Percentiles rank a stretch among this genome's conserved stretches.
Conservation (phyloP, 2,329 filamentous ascomycete species). For the Alternaria metachromatica region DNA sequence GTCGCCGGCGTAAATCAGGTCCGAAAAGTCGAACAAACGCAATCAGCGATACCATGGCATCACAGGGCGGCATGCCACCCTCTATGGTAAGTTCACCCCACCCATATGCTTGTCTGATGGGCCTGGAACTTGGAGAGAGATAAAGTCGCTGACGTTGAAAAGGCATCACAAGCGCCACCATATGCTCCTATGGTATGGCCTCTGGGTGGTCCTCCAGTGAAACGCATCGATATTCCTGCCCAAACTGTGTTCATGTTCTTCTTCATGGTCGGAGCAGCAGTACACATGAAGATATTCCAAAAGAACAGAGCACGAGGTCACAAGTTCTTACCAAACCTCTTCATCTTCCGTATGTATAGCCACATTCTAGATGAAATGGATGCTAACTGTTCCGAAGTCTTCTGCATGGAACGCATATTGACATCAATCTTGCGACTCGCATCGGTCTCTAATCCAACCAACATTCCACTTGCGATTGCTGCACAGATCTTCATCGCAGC, state of each 20-base stretch:
- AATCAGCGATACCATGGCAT: slow-evolving; percentile 13
- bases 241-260: slow-evolving; percentile 51
- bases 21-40: not conserved
- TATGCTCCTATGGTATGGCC: slow-evolving; percentile 40
- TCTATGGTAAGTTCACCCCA: slow-evolving; percentile 15
- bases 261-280: slow-evolving; percentile 49
- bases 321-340: slow-evolving; percentile 51
- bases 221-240: slow-evolving; percentile 50
- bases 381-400: slow-evolving; percentile 32
- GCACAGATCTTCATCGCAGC: slow-evolving; percentile 74
- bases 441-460: slow-evolving; percentile 40
- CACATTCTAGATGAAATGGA: not conserved
- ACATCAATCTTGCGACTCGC: slow-evolving; percentile 50
- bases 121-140: not conserved
- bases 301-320: slow-evolving; percentile 47
- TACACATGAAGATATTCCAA: slow-evolving; percentile 53
- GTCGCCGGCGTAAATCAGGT: not conserved
- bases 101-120: not conserved
- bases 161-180: slow-evolving; percentile 34
- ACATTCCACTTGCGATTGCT: slow-evolving; percentile 60
- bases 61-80: slow-evolving; percentile 19
- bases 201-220: slow-evolving; percentile 48
- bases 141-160: slow-evolving; percentile 8
- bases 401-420: slow-evolving; percentile 53
- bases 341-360: slow-evolving; percentile 48